A percentile compares a stretch with the other conserved stretches of the same genome.
phyloP scores from a whole-genome alignment of 2,329 filamentous ascomycete species.

The Tetracladium maxilliforme region DNA sequence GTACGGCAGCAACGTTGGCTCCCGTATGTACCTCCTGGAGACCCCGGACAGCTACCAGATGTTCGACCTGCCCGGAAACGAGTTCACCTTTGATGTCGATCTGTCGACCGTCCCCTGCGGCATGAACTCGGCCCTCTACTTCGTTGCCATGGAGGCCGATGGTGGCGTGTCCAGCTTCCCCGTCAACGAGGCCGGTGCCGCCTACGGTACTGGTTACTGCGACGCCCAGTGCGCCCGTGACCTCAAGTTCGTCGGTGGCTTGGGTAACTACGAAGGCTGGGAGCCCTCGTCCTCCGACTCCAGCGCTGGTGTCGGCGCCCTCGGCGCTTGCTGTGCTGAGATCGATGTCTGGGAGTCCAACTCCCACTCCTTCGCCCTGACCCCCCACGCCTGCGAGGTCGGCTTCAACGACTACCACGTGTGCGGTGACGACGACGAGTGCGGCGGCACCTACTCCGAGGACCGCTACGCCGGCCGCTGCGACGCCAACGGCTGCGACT shows the following conservation, averaged over 20 bases:
- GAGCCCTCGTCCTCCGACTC: constrained; percentile 26
- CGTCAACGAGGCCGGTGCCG: constrained; percentile 39
- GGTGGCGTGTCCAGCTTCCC: constrained; percentile 37
- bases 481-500: constrained; percentile 47
- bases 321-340: constrained; percentile 51
- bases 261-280: constrained; percentile 41
- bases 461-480: constrained; percentile 38
- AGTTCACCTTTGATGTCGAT: constrained; percentile 62
- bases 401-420: constrained; percentile 27
- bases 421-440: constrained; percentile 14
- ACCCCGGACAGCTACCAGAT: constrained; percentile 46
- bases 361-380: constrained; percentile 38
- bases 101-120: constrained; percentile 54
- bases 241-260: constrained; percentile 35
- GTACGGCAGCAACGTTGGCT: constrained; percentile 30
- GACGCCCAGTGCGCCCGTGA: constrained; percentile 41
- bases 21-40: constrained; percentile 51
- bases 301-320: constrained; percentile 34
- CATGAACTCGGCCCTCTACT: constrained; percentile 57
- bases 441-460: constrained; percentile 26
- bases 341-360: constrained; percentile 58
- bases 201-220: constrained; percentile 49
- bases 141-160: constrained; percentile 45
- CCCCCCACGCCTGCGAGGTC: constrained; percentile 38
- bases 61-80: constrained; percentile 49